Evolutionary conservation across 179 eudicot species (phyloP).

Genomic region (Corrigiola litoralis): DNA sequence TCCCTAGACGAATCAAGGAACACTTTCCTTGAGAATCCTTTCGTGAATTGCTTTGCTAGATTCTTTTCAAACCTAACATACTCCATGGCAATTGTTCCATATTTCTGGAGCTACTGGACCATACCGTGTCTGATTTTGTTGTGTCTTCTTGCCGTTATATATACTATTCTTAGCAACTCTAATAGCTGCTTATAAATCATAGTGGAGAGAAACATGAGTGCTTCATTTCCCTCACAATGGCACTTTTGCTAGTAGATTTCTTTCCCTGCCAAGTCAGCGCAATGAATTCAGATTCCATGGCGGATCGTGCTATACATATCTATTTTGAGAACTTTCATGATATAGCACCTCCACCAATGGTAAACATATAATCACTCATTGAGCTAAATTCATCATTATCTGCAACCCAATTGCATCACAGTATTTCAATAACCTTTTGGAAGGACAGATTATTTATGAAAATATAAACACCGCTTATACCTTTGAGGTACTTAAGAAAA

Average conservation of each 20-base stretch:
- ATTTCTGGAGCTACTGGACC: no score
- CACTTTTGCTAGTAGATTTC: no score
- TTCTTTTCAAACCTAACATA: no score
- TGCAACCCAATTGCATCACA: slow-evolving; percentile 24
- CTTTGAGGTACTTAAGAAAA: slow-evolving; percentile 8
- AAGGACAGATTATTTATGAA: background rate
- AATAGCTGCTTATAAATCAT: no score
- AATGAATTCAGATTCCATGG: slow-evolving; percentile 23
- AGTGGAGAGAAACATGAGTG: no score
- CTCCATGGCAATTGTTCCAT: no score
- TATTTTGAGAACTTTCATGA: slow-evolving; percentile 15
- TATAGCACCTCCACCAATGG: slow-evolving; percentile 17
- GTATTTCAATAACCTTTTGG: slow-evolving; percentile 19
- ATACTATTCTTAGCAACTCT: no score
- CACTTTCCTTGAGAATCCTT: background rate
- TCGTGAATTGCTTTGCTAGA: background rate
- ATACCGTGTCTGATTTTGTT: background rate
- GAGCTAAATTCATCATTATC: slow-evolving; percentile 10
- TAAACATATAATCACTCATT: no score
- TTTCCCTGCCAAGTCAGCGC: slow-evolving; percentile 1
- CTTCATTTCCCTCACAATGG: no score
- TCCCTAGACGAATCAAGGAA: background rate
- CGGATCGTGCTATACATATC: slow-evolving; percentile 3
- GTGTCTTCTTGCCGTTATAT: no score
- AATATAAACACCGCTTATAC: slow-evolving; percentile 7